These are phyloP conservation scores for Graphilbum sp. DNA, from an alignment of 2,329 filamentous ascomycete species.

Conservation along the genomic window DNA sequence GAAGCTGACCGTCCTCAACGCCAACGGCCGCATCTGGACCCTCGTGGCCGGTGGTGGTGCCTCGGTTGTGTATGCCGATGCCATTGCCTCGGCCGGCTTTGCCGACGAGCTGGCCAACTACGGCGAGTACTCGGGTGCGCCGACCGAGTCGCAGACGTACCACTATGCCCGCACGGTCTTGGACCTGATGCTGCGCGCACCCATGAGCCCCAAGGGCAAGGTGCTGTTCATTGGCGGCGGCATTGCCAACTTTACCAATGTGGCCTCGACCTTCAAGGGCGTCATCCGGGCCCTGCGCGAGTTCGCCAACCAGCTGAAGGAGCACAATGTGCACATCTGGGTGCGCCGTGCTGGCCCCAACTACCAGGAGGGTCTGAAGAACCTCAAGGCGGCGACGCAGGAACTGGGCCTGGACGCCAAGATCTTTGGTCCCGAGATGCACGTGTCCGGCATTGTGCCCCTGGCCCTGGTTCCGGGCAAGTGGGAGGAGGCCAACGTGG, in stretches of 20 bases:
- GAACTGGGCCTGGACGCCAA: conserved; percentile 68
- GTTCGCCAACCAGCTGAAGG: conserved; percentile 66
- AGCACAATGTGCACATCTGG: conserved; percentile 99
- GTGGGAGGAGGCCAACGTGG: conserved; percentile 42
- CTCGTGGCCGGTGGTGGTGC: conserved; percentile 98
- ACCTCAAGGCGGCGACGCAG: conserved; percentile 93
- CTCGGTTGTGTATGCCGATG: conserved; percentile 96
- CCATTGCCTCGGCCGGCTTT: conserved; percentile 91
- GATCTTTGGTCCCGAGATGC: conserved; percentile 66
- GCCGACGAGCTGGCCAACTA: conserved; percentile 97
- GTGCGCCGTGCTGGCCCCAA: conserved; percentile 81
- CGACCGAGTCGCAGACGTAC: conserved; percentile 97
- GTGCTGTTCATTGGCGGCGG: conserved; percentile 98
- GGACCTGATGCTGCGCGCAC: conserved; percentile 91
- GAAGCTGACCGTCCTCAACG: conserved; percentile 93
- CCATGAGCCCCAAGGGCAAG: conserved; percentile 76
- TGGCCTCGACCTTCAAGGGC: conserved; percentile 98
- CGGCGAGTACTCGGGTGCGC: conserved; percentile 97
- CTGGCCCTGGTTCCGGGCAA: conserved; percentile 60
- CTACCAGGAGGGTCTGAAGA: conserved; percentile 99
- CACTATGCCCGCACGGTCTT: conserved; percentile 96
- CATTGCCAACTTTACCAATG: conserved; percentile 99
- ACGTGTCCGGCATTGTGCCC: conserved; percentile 93
- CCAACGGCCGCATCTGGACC: conserved; percentile 88
- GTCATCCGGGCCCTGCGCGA: conserved; percentile 93